Conservation (phyloP, 805 yeast genomes). For the Cyberlindnera petersonii region DNA sequence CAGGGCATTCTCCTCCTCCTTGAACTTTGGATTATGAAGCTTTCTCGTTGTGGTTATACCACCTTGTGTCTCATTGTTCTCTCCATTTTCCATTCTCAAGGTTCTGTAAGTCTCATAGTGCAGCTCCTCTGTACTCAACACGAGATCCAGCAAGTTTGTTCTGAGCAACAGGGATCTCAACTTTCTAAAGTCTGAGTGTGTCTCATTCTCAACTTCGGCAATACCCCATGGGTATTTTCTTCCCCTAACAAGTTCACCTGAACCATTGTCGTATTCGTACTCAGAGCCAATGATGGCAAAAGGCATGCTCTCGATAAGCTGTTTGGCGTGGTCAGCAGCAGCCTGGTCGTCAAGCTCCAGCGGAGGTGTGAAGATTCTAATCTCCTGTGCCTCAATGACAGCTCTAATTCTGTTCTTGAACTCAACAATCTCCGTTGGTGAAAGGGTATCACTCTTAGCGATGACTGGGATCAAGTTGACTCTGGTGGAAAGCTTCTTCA, state of each 20-base stretch:
- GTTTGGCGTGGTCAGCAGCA: slow-evolving; percentile 75
- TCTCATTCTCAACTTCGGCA: slow-evolving; percentile 82
- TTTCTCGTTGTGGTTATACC: slow-evolving; percentile 44
- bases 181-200: slow-evolving; percentile 80
- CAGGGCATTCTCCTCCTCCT: slow-evolving; percentile 92
- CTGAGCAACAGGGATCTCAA: slow-evolving; percentile 74
- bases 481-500: slow-evolving; percentile 76
- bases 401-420: slow-evolving; percentile 60
- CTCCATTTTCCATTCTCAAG: slow-evolving; percentile 55
- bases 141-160: slow-evolving; percentile 78
- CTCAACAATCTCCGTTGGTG: slow-evolving; percentile 26
- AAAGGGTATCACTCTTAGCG: slow-evolving; percentile 27
- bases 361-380: slow-evolving; percentile 80
- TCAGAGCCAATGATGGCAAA: slow-evolving; percentile 81
- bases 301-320: slow-evolving; percentile 80
- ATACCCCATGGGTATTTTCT: slow-evolving; percentile 90
- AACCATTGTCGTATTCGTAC: slow-evolving; percentile 57
- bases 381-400: slow-evolving; percentile 79
- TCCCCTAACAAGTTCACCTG: slow-evolving; percentile 67
- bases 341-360: slow-evolving; percentile 72
- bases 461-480: slow-evolving; percentile 88
- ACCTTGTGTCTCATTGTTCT: slow-evolving; percentile 30
- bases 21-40: slow-evolving; percentile 82
- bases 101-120: slow-evolving; percentile 81
- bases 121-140: slow-evolving; percentile 72